Base-by-base conservation (phyloP, 352 stramenopile species). In the Ophiocytium majus region DNA sequence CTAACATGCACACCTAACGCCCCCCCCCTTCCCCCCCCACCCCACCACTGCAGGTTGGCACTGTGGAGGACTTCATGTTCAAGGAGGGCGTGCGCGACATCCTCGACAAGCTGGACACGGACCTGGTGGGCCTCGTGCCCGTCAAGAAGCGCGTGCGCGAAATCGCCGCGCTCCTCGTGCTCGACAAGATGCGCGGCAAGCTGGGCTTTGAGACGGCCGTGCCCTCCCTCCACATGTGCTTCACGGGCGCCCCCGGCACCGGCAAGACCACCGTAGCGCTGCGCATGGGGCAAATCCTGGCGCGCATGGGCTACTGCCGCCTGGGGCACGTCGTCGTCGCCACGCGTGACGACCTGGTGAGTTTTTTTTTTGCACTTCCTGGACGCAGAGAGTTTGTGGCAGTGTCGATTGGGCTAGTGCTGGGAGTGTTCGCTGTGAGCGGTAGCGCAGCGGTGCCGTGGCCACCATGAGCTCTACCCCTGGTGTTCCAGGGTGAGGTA, bases 101-200 rank as follows among this genome's bases (percentile, higher is more conserved):
- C 82, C 90, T 96, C 34, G 90, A 93, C 82, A 95, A 94, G 85
- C 91, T 96, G 50, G 93, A 96, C 82, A 43, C 84, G 17, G 92
- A 95, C 80, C 91, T 96, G 63, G 92, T 96, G n/a, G 93, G 93
- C 36, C 89, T 96, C 64, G 34, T 92, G 64, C 92, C 93, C 49
- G 93, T 96, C 10, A 95, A 95, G 89, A 90, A 92, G 84, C 92
- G 93, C 86, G 92, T 95, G 9, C 93, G 93, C 88, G 92, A 96
- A 89, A 95, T 96, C 88, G 92, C 92, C 32, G 91, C 92, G n/a
- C 88, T 96, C 33, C 90, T 96, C 49, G 92, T 96, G 78, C 89
- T 96, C 32, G 92, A 95, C 88, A 95, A 96, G 90, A 96, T 96
- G 92, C 91, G 93, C 79, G 91, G 92, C 57, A 95, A 94, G 86